Conservation (phyloP, 495 filamentous ascomycete species). For the Hypoxylon intermedium region DNA sequence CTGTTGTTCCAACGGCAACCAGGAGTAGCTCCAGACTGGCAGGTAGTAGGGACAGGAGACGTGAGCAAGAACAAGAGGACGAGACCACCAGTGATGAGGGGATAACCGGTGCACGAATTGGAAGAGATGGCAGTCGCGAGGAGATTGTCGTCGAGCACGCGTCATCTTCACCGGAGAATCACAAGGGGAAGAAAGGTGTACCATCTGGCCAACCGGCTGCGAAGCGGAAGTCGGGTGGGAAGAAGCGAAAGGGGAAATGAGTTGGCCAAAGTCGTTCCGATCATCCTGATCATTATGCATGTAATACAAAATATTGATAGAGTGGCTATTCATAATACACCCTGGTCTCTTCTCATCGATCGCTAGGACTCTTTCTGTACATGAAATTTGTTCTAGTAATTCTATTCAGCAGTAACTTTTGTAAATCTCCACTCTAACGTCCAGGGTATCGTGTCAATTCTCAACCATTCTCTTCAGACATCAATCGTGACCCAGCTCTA, state of each 20-base stretch:
- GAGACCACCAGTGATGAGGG: constrained; percentile 34
- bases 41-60: constrained; percentile 26
- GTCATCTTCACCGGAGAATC: constrained; percentile 40
- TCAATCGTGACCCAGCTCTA: constrained; percentile 30
- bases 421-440: constrained; percentile 25
- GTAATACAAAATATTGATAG: constrained; percentile 37
- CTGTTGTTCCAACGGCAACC: constrained; percentile 15
- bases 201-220: constrained; percentile 24
- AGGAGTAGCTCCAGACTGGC: constrained; percentile 25
- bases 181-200: constrained; percentile 38
- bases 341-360: background rate
- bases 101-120: constrained; percentile 15
- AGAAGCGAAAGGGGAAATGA: constrained; percentile 42
- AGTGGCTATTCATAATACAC: constrained; percentile 38
- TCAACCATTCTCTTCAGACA: constrained; percentile 15
- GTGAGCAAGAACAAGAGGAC: constrained; percentile 33
- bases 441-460: constrained; percentile 32
- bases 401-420: constrained; percentile 8
- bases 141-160: constrained; percentile 28
- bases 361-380: no score
- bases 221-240: constrained; percentile 42
- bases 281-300: constrained; percentile 20
- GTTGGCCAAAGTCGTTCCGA: constrained; percentile 4
- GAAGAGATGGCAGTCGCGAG: constrained; percentile 16
- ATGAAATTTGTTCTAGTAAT: no score